A percentile compares a stretch with the other conserved stretches of the same genome.
Conservation (phyloP, 1,284 basidiomycete species). For the Thecaphora thlaspeos region DNA sequence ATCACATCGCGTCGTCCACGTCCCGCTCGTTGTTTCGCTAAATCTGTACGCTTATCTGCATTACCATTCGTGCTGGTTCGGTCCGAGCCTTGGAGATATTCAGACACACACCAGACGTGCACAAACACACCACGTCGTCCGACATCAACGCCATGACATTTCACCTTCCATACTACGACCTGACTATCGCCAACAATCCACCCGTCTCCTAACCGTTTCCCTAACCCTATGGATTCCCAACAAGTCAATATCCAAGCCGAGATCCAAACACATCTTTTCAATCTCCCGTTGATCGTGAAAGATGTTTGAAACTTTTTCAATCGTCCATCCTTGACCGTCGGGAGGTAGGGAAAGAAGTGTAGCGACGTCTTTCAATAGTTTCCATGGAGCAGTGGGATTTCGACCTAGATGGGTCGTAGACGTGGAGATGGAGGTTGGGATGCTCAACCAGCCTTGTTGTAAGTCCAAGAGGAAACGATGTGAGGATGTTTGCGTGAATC, state of each 20-base stretch:
- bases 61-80: too few relatives aligned
- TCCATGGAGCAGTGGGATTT: conserved; percentile 37
- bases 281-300: conserved; percentile 13
- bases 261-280: not conserved
- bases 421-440: conserved; percentile 17
- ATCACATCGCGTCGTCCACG: too few relatives aligned
- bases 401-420: conserved; percentile 22
- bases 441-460: conserved; percentile 43
- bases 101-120: too few relatives aligned
- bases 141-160: too few relatives aligned
- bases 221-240: not conserved
- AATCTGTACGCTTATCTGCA: too few relatives aligned
- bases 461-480: conserved; percentile 34
- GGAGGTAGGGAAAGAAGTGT: conserved; percentile 12
- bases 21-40: too few relatives aligned
- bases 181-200: not conserved
- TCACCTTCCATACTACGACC: too few relatives aligned
- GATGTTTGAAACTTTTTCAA: conserved; percentile 14
- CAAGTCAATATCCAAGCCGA: not conserved
- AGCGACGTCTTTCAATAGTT: conserved; percentile 12
- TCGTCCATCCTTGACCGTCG: conserved; percentile 1
- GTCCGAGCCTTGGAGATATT: too few relatives aligned
- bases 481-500: conserved; percentile 17
- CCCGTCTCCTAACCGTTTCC: not conserved
- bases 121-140: too few relatives aligned